Base-by-base conservation (phyloP, 208 protist genomes). In the Acanthamoeba quina region DNA sequence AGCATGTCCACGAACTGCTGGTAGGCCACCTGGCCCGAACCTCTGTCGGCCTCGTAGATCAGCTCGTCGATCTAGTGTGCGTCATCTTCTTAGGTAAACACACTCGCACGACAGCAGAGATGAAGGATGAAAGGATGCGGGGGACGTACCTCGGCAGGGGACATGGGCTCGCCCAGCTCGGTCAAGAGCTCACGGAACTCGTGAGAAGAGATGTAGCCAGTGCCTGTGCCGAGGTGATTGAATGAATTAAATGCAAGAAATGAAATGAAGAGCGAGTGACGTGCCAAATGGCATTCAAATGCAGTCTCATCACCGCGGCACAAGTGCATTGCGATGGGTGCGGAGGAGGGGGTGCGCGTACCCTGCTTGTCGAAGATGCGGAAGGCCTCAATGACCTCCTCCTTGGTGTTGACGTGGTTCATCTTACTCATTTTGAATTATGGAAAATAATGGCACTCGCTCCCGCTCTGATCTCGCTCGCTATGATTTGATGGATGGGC, bases 101-200 rank as follows among this genome's bases (percentile, higher is more conserved):
- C n/a, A n/a, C n/a, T n/a, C n/a, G n/a, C n/a, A n/a, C n/a, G n/a
- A n/a, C 13, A 17, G 49, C 52, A 56, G 21, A 64, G 21, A 9
- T n/a, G 58, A 15, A 19, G 2, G 58, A 64, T 58, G 58, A 0
- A 1, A 91, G 37, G 62, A 90, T 13, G 44, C 3, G 5, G 41
- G 11, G 44, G 5, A 26, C 6, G 54, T 82, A 98, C 97, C 83
- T 99, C 98, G 80, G 98, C 96, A 82, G 98, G 96, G 44, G 96
- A 96, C 52, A 98, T 96, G 91, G 97, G 98, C 94, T 99, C 98
- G 64, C 98, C 98, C 4, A 98, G 96, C 70, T 96, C 97, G n/a
- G 97, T 98, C 96, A 98, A 96, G 52, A 99, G 96, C 52, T 98
- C 96, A 47, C 97, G 86, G 26, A 99, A 96, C 92, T 99, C 98